These are phyloP conservation scores for Paspalum notatum DNA, from an alignment of 176 grass and related monocot species.

Conservation along the genomic window DNA sequence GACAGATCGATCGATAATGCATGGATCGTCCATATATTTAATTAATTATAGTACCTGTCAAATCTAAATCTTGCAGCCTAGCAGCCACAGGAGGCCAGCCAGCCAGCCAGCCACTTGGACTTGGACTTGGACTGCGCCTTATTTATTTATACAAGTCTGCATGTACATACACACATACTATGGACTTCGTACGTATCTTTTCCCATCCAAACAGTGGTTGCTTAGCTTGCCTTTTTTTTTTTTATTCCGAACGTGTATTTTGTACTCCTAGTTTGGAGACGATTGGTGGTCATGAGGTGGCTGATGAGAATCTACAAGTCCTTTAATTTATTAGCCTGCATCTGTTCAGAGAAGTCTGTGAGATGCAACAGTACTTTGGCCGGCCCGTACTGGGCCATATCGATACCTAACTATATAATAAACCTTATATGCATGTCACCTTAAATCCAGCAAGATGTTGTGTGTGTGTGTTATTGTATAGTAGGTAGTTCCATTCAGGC, in stretches of 20 bases:
- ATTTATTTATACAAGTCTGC: background rate
- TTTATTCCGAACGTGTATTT: background rate
- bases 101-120: background rate
- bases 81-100: background rate
- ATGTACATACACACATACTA: no score
- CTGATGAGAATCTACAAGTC: background rate
- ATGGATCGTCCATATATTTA: no score
- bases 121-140: background rate
- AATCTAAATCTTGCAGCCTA: slow-evolving; percentile 27
- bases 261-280: background rate
- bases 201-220: background rate
- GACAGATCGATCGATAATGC: no score
- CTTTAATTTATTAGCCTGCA: background rate
- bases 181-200: background rate
- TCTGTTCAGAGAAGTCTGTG: background rate
- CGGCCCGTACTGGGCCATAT: no score
- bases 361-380: no score
- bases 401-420: no score
- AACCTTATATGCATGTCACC: no score
- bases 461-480: no score
- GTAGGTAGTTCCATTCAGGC: no score
- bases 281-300: background rate
- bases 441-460: no score
- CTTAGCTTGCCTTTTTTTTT: background rate
- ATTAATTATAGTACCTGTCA: background rate